A percentile compares a stretch with the other conserved stretches of the same genome.
Conservation (phyloP, 176 grass and related monocot species). For the Melocanna baccifera region DNA sequence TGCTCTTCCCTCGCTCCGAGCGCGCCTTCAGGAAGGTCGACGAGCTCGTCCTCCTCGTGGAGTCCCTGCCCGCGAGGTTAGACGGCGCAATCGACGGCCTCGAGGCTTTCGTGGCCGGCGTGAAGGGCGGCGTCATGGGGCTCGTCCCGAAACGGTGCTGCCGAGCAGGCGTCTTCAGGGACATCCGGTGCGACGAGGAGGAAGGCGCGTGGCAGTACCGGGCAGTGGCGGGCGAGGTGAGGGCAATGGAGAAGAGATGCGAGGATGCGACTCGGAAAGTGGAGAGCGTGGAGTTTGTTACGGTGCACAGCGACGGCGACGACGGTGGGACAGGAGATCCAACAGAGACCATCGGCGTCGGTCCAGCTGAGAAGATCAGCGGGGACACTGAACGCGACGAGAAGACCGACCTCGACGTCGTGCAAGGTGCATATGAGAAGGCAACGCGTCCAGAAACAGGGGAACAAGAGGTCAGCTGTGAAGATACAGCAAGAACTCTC, state of each 20-base stretch:
- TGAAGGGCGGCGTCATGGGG: not conserved
- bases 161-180: not conserved
- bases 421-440: not conserved
- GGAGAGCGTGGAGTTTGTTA: not conserved
- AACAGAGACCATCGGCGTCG: not conserved
- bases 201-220: not conserved
- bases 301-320: not conserved
- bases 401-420: not conserved
- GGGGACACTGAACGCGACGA: not conserved
- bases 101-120: not conserved
- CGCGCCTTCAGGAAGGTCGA: not conserved
- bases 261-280: not conserved
- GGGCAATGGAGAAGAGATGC: not conserved
- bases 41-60: slow-evolving; percentile 14
- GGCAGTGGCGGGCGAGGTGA: not conserved
- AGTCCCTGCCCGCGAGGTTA: slow-evolving; percentile 28
- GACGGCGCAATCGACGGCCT: slow-evolving; percentile 17
- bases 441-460: not conserved
- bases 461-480: not conserved
- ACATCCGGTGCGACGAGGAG: not conserved
- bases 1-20: not conserved
- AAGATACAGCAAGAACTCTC: not conserved
- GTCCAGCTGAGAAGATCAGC: not conserved
- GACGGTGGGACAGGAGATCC: not conserved
- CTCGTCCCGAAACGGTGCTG: not conserved